Base-by-base conservation (phyloP, 2,329 filamentous ascomycete genomes). In the Cladosporium oxysporum region DNA sequence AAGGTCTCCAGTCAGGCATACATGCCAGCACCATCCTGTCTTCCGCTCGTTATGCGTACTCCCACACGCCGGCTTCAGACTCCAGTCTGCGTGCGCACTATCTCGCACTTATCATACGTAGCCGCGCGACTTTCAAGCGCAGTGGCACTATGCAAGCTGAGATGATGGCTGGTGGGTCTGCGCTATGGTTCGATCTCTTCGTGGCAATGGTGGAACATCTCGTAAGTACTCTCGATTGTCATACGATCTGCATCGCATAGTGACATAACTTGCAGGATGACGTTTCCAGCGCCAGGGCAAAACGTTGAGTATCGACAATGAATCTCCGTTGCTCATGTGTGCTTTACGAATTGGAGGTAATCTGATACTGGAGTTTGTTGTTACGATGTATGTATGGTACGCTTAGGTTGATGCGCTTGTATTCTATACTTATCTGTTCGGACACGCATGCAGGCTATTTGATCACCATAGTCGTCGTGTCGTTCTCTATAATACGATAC, bases 91-190 rank as follows among this genome's bases (percentile, higher is more conserved):
- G 93, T 66, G 92, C 92, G 28, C 93, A 97, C 79, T 97, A 96
- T 73, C 88, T 97, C 44, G 92, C 93, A 21, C 87, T 97, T 75
- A 96, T 97, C 79, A 96, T 97, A 76, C 89, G 93, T 70, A 92
- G 90, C 72, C 87, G 93, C 71, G 86, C 87, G 75, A 96, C 92
- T 2, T 97, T 97, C 81, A 97, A 96, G 84, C 86, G 92, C 64
- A 96, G 92, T 79, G 92, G 93, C 64, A 97, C 93, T 3, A 96
- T 97, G 93, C 93, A 97, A 80, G 87, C 91, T 71, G 93, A 97
- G 81, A 97, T 97, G 93, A 91, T 91, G 77, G 87, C 88, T 68
- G 93, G 93, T 31, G 92, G 92, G 63, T 91, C 91, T 74, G 66
- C 72, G 21, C 83, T 96, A 66, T 97, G 96, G 82, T 97, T 97